Evolutionary conservation across 2,329 filamentous ascomycete genomes (phyloP).

Genomic region (Chaetoscypha palmicola): DNA sequence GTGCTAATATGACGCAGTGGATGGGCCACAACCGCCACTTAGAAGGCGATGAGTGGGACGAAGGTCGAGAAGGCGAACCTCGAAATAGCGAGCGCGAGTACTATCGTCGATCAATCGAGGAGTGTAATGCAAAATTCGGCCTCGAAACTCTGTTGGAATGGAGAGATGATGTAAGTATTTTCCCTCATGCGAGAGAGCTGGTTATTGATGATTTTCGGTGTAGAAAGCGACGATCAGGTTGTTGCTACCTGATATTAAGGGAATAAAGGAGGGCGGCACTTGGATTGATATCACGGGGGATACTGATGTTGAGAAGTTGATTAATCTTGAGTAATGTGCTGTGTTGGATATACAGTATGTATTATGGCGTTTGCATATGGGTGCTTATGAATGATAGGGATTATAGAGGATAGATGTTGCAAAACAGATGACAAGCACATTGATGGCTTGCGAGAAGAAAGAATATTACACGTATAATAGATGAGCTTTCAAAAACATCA

Average conservation of each 20-base stretch:
- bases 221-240: neutral
- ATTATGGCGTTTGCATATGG: too few relatives aligned
- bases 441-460: too few relatives aligned
- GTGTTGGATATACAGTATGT: too few relatives aligned
- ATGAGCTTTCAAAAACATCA: too few relatives aligned
- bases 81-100: slow-evolving; percentile 1
- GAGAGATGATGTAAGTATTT: neutral
- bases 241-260: neutral
- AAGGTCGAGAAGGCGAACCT: neutral
- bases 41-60: too few relatives aligned
- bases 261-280: neutral
- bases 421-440: too few relatives aligned
- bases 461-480: too few relatives aligned
- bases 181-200: neutral
- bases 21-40: too few relatives aligned
- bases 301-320: neutral
- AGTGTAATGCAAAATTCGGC: slow-evolving; percentile 4
- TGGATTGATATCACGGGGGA: neutral
- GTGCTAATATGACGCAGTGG: too few relatives aligned
- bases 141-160: neutral
- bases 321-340: neutral
- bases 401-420: too few relatives aligned
- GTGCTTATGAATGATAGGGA: too few relatives aligned
- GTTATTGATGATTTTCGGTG: neutral
- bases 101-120: slow-evolving; percentile 3